Evolutionary conservation across 1,284 basidiomycete species (phyloP).

Genomic region (Mycena sp.): DNA sequence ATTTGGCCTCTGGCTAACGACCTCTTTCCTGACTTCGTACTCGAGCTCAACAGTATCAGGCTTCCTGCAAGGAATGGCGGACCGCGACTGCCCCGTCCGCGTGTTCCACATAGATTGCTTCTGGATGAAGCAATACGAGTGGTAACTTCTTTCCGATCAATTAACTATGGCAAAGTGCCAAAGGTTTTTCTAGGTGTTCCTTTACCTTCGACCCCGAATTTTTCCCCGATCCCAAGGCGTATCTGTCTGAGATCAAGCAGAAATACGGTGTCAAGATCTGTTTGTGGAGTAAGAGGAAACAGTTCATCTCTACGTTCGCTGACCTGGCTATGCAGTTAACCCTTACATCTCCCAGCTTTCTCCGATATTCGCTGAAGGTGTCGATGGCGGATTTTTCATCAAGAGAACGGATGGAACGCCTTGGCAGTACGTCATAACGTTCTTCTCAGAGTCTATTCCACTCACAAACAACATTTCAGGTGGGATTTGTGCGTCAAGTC

Average conservation of each 20-base stretch:
- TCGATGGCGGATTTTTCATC: slow-evolving; percentile 73
- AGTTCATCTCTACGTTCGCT: background rate
- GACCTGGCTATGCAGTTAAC: slow-evolving; percentile 57
- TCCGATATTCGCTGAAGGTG: slow-evolving; percentile 75
- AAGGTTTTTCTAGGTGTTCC: slow-evolving; percentile 60
- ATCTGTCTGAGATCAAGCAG: slow-evolving; percentile 72
- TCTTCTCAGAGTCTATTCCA: background rate
- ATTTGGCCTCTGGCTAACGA: slow-evolving; percentile 81
- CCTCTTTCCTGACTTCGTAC: slow-evolving; percentile 79
- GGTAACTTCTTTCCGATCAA: slow-evolving; percentile 45
- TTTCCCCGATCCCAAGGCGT: slow-evolving; percentile 77
- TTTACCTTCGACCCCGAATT: slow-evolving; percentile 82
- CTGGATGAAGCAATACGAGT: slow-evolving; percentile 85
- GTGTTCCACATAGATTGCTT: slow-evolving; percentile 84
- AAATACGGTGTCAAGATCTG: slow-evolving; percentile 80
- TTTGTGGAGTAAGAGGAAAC: slow-evolving; percentile 67
- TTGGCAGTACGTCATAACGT: slow-evolving; percentile 67
- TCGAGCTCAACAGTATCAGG: slow-evolving; percentile 72
- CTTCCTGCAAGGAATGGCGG: slow-evolving; percentile 77
- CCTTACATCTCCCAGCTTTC: slow-evolving; percentile 77
- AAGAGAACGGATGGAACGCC: slow-evolving; percentile 73
- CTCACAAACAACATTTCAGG: slow-evolving; percentile 39
- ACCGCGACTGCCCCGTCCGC: slow-evolving; percentile 74
- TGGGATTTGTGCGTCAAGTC: slow-evolving; percentile 59
- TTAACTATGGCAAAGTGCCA: background rate